These are phyloP conservation scores for Lentinula aciculospora DNA, from an alignment of 768 basidiomycete species.

Conservation along the genomic window DNA sequence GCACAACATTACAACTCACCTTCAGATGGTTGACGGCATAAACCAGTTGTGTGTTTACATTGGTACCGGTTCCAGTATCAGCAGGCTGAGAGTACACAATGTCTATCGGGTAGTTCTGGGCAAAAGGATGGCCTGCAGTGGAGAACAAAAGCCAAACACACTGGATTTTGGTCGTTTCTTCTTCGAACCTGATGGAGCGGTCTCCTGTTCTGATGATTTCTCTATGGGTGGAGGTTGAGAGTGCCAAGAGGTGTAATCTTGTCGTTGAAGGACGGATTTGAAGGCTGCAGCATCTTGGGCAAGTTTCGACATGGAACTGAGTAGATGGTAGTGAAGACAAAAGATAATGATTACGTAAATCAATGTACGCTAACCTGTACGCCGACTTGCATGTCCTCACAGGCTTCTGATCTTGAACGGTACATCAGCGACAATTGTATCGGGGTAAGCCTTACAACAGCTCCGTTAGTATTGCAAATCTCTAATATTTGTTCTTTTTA, in stretches of 20 bases:
- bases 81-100: slow-evolving; percentile 84
- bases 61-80: slow-evolving; percentile 75
- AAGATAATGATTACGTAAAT: too few species aligned
- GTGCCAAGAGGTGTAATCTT: slow-evolving; percentile 75
- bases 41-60: slow-evolving; percentile 83
- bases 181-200: slow-evolving; percentile 30
- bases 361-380: background rate
- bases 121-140: background rate
- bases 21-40: slow-evolving; percentile 82
- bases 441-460: slow-evolving; percentile 39
- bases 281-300: slow-evolving; percentile 69
- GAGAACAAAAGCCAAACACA: slow-evolving; percentile 22
- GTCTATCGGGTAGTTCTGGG: slow-evolving; percentile 31
- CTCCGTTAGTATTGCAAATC: background rate
- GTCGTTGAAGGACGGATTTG: slow-evolving; percentile 56
- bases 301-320: slow-evolving; percentile 51
- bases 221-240: slow-evolving; percentile 44
- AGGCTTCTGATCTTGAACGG: slow-evolving; percentile 59
- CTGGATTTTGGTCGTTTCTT: slow-evolving; percentile 66
- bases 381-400: slow-evolving; percentile 43
- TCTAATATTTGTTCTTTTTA: background rate
- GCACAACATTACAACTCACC: slow-evolving; percentile 30
- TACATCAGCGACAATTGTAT: slow-evolving; percentile 80
- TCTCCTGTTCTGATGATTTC: slow-evolving; percentile 13
- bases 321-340: slow-evolving; percentile 11